Evolutionary conservation across 257 asterid genomes (phyloP), one percentile per base, ranked within the genome.

Genomic region (Nicotiana noctiflora): DNA sequence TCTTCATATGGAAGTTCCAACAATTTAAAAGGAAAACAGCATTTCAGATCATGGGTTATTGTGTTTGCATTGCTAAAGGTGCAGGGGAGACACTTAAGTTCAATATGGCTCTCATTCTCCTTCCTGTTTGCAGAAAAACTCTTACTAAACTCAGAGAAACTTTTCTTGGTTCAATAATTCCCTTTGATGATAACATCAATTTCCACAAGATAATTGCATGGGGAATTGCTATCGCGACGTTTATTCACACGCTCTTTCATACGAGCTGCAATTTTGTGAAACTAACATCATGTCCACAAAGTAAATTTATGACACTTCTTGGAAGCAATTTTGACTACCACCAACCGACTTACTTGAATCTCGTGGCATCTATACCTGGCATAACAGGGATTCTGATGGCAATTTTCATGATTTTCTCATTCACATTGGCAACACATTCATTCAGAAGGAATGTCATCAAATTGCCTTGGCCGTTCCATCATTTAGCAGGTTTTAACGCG

Each of bases 121-220:
- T 94, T 18, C 98, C 97, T 2, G 98, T 93, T 0, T 95, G 98
- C 82, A 84, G 98, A 67, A 84, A 94, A 86, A 93, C 93, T 4
- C 92, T 95, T 0, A 93, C 97, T 0, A 82, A n/a, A 68, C 90
- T 95, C 12, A 80, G 97, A 37, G 99, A 92, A 67, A 83, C 99
- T 8, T 85, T 92, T 53, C 94, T 95, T 2, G 93, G 96, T 0
- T 29, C 77, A 0, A 64, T 88, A 12, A 25, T 95, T 44, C 99
- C 99, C 3, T 95, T 93, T 4, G 98, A 95, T 6, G 99, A 95
- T 19, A 93, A 93, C 84, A 92, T 95, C 62, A 90, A 89, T 76
- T 93, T 95, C 97, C 98, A 95, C 89, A 95, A 92, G 80, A 3
- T 91, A 3, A 86, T 95, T 10, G 96, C 98, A 0, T 19, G 84